A percentile compares a stretch with the other conserved stretches of the same genome.
Evolutionary conservation across 345 rosid species (phyloP).

Genomic region (Moricandia moricandioides): DNA sequence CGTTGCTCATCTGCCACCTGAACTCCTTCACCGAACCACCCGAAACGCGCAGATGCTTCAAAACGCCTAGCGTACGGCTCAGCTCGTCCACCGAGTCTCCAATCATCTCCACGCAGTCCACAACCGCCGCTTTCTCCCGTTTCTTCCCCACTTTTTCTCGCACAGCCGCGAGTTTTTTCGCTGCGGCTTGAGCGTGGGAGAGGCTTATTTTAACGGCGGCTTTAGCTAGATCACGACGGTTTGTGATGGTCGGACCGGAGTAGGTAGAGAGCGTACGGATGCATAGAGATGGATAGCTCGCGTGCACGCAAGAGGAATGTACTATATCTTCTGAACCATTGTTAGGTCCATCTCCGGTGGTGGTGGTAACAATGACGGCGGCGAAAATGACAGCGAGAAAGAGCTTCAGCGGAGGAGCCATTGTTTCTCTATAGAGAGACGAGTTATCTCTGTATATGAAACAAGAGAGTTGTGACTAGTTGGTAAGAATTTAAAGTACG

Average conservation of each 20-base stretch:
- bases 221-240: conserved; percentile 62
- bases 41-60: conserved; percentile 47
- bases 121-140: conserved; percentile 49
- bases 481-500: conserved; percentile 34
- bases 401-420: conserved; percentile 20
- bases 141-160: conserved; percentile 31
- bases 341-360: conserved; percentile 6
- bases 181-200: conserved; percentile 42
- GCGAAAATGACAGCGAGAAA: conserved; percentile 21
- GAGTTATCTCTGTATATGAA: conserved; percentile 8
- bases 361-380: conserved; percentile 20
- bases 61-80: conserved; percentile 47
- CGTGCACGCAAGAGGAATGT: conserved; percentile 63
- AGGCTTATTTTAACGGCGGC: conserved; percentile 70
- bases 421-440: conserved; percentile 10
- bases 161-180: conserved; percentile 36
- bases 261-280: conserved; percentile 65
- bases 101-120: conserved; percentile 77
- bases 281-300: conserved; percentile 72
- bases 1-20: conserved; percentile 67
- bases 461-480: conserved; percentile 18
- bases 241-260: conserved; percentile 62
- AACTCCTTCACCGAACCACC: conserved; percentile 41
- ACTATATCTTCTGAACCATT: conserved; percentile 44
- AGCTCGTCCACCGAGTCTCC: conserved; percentile 68